Evolutionary conservation across 2,329 filamentous ascomycete species (phyloP), one percentile per base, ranked within the genome.

Genomic region (Curvularia sp.): DNA sequence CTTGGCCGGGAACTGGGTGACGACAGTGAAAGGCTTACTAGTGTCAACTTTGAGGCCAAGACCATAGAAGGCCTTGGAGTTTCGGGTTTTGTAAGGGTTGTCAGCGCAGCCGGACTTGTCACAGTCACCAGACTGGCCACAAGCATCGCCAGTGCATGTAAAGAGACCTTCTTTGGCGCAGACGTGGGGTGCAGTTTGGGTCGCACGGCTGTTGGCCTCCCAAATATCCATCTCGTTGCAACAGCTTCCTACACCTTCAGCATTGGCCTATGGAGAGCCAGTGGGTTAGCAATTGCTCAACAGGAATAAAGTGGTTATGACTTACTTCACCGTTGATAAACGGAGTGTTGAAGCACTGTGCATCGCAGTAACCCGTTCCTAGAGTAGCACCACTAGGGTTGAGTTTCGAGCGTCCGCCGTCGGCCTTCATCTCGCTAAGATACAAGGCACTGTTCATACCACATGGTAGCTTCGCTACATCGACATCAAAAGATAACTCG

Each of bases 401-500:
- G 28, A 74, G 52, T 4, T 53, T 54, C 18, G 70, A 75, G 15
- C 71, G 70, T 4, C 76, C 76, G 43, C 76, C 76, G 45, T 70
- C 60, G 13, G 66, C 73, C 49, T 74, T 63, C 77, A 79, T 79
- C 61, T 78, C 76, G 12, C 71, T 74, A 6, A 78, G 66, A 48
- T 79, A 79, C 7, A 79, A 51, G 45, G 77, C 77, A 38, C 77
- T 75, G 49, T 79, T 79, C 74, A 78, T 78, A 23, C 77, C 77
- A 61, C 77, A 78, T 4, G 76, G 76, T 15, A 78, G 66, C 62
- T 75, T 76, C 9, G 76, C 77, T 2, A 74, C 84, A 71, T 91
- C 89, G 27, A 90, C 88, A 54, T 90, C 88, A 61, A 91, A 90
- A 53, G 87, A 87, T 77, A 91, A 87, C 76, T 91, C 89, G 70